Evolutionary conservation across 2,329 filamentous ascomycete species (phyloP).

Genomic region (Fusarium foetens): DNA sequence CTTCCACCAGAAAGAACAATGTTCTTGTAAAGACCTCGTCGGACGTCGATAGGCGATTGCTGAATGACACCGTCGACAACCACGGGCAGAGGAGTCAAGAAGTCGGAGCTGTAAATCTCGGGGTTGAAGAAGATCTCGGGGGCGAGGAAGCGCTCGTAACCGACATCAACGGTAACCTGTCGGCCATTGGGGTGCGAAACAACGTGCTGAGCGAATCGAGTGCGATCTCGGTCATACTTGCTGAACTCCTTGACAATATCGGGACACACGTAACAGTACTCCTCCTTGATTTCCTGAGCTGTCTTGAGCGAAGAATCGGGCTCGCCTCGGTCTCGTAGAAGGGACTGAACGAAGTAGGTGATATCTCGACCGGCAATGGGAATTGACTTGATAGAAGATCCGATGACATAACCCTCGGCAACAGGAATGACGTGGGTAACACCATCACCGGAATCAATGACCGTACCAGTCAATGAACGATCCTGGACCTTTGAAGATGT

Average conservation of each 20-base stretch:
- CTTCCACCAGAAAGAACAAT: conserved; percentile 98
- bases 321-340: conserved; percentile 95
- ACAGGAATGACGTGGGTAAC: conserved; percentile 99
- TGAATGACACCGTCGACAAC: conserved; percentile 98
- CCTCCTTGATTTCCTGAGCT: conserved; percentile 97
- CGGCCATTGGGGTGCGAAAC: conserved; percentile 88
- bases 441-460: conserved; percentile 98
- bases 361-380: conserved; percentile 98
- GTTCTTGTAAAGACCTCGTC: conserved; percentile 98
- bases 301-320: conserved; percentile 97
- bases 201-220: conserved; percentile 89
- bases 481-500: conserved; percentile 98
- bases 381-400: conserved; percentile 98
- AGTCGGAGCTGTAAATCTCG: conserved; percentile 99
- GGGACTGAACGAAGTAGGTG: conserved; percentile 97
- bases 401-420: conserved; percentile 98
- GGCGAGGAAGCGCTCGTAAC: conserved; percentile 96
- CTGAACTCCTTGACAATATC: conserved; percentile 99
- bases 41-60: conserved; percentile 96
- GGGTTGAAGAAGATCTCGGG: conserved; percentile 99
- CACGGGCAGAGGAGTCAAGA: conserved; percentile 91
- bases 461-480: conserved; percentile 93
- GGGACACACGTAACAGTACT: conserved; percentile 97
- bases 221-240: conserved; percentile 91
- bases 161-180: conserved; percentile 87